Conservation (phyloP, 345 rosid genomes). For the Eucalyptus marginata region DNA sequence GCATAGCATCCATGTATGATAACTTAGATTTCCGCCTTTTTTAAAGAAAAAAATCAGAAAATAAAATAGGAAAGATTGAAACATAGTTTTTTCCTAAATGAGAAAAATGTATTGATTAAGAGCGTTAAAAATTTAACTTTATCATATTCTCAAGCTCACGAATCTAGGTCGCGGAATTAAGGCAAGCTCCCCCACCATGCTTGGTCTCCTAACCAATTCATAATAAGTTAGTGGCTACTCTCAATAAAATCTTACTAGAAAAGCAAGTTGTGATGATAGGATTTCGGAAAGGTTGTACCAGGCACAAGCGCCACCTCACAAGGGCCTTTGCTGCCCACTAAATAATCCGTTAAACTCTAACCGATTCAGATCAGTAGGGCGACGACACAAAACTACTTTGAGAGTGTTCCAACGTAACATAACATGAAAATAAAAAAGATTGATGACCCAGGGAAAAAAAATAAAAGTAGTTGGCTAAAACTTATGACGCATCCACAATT, state of each 20-base stretch:
- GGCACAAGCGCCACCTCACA: background rate
- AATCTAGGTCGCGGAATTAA: background rate
- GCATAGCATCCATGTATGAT: too few relatives aligned
- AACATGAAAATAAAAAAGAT: background rate
- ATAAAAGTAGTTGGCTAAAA: too few relatives aligned
- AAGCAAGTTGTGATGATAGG: background rate
- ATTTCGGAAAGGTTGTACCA: too few relatives aligned
- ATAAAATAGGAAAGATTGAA: too few relatives aligned
- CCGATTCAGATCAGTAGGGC: background rate
- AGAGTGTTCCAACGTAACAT: background rate
- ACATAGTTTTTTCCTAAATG: too few relatives aligned
- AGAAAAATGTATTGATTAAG: too few relatives aligned
- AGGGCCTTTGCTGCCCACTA: background rate
- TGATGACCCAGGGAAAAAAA: background rate
- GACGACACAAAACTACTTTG: too few relatives aligned
- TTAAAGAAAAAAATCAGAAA: too few relatives aligned
- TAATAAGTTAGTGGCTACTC: background rate
- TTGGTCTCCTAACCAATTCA: too few relatives aligned
- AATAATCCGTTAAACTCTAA: background rate
- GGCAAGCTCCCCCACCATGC: background rate
- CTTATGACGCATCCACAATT: background rate
- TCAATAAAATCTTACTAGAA: background rate
- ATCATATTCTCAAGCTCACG: background rate
- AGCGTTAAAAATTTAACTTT: background rate
- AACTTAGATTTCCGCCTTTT: too few relatives aligned